Conservation (phyloP, 2,329 filamentous ascomycete genomes). For the Aspergillus carbonarius region DNA sequence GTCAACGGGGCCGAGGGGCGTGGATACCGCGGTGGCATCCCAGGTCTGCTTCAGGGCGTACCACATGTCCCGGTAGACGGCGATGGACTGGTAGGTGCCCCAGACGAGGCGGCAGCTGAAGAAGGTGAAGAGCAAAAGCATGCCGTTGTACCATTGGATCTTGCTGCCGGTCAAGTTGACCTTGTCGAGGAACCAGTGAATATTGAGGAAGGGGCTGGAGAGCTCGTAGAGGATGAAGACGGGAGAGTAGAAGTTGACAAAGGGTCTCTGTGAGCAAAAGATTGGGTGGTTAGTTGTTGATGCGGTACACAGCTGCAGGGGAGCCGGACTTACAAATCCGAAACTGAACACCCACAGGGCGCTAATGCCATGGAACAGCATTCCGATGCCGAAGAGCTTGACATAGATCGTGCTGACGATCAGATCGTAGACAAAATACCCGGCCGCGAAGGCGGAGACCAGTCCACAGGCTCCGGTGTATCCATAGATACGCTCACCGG, state of each 20-base stretch:
- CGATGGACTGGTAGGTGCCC: slow-evolving; percentile 60
- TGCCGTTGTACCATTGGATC: slow-evolving; percentile 64
- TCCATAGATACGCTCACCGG: slow-evolving; percentile 57
- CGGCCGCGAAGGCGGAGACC: slow-evolving; percentile 59
- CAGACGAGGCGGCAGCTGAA: slow-evolving; percentile 63
- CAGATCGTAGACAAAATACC: slow-evolving; percentile 66
- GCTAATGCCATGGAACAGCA: slow-evolving; percentile 62
- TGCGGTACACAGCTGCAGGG: background rate
- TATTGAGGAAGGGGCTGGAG: slow-evolving; percentile 65
- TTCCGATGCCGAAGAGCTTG: slow-evolving; percentile 59
- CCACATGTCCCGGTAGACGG: slow-evolving; percentile 62
- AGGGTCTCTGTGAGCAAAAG: slow-evolving; percentile 53
- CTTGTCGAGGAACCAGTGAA: slow-evolving; percentile 71
- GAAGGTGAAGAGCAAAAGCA: slow-evolving; percentile 58
- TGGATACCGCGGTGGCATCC: slow-evolving; percentile 30
- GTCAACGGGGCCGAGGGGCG: slow-evolving; percentile 28
- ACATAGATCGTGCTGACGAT: slow-evolving; percentile 57
- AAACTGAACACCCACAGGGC: slow-evolving; percentile 62
- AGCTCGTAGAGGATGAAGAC: slow-evolving; percentile 69
- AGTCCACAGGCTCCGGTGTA: slow-evolving; percentile 61
- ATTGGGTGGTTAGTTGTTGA: background rate
- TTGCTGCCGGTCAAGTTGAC: slow-evolving; percentile 62
- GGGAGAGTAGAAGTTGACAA: slow-evolving; percentile 64
- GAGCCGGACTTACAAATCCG: slow-evolving; percentile 58
- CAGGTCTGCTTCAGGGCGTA: slow-evolving; percentile 48